Conservation (phyloP, 441 rosid genomes). For the Erodium texanum region DNA sequence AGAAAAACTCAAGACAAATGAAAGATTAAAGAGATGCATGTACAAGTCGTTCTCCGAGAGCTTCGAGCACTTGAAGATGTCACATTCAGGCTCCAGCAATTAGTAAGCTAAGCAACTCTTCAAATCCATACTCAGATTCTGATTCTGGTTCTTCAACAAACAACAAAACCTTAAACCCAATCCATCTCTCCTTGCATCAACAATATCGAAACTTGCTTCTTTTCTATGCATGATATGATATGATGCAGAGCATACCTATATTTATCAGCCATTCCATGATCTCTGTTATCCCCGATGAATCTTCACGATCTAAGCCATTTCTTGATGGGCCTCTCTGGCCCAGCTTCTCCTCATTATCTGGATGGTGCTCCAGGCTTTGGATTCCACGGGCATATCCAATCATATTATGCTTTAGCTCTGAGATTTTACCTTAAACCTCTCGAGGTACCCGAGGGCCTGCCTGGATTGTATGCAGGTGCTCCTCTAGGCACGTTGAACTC, state of each 20-base stretch:
- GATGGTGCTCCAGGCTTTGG: conserved; percentile 58
- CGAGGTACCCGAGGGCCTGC: conserved; percentile 31
- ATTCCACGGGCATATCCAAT: conserved; percentile 44
- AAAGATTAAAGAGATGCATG: not conserved
- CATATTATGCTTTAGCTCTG: conserved; percentile 49
- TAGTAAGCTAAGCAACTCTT: not conserved
- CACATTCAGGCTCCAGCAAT: not conserved
- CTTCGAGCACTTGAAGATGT: not conserved
- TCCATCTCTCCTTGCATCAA: not conserved
- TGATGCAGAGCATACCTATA: not conserved
- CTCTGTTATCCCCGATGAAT: not conserved
- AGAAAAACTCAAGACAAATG: not conserved
- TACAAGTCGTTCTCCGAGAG: not conserved
- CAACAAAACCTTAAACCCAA: not conserved
- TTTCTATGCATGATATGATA: not conserved
- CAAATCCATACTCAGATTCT: not conserved
- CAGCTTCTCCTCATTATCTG: conserved; percentile 56
- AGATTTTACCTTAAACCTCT: conserved; percentile 54
- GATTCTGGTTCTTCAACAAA: not conserved
- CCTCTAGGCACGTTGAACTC: conserved; percentile 41
- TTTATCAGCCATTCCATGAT: not conserved
- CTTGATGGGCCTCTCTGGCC: not conserved
- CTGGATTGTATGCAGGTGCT: conserved; percentile 32
- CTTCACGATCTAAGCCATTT: no score
- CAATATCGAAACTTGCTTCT: not conserved